Conservation (phyloP, 495 filamentous ascomycete species). For the Rostrohypoxylon terebratum region DNA sequence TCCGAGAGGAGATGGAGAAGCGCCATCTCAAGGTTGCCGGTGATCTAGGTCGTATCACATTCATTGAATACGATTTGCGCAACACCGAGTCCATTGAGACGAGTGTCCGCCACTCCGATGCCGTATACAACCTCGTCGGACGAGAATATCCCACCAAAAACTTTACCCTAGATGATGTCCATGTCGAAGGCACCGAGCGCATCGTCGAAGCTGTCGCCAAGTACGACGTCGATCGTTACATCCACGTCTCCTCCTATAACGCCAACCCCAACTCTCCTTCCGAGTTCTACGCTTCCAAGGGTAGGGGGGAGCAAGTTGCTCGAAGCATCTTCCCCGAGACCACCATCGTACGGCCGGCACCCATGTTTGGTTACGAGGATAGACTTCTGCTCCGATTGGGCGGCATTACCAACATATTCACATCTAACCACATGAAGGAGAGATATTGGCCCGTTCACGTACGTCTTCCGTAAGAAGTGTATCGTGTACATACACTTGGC, state of each 20-base stretch:
- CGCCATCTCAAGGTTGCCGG: conserved; percentile 94
- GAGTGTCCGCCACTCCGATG: conserved; percentile 94
- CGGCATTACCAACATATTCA: conserved; percentile 80
- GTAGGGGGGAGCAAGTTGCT: conserved; percentile 81
- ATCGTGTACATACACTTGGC: neutral
- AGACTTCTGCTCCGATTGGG: conserved; percentile 89
- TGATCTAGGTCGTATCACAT: conserved; percentile 89
- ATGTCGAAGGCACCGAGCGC: conserved; percentile 93
- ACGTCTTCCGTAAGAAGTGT: conserved; percentile 53
- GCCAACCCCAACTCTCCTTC: conserved; percentile 83
- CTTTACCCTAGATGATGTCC: conserved; percentile 90
- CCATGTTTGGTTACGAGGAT: conserved; percentile 95
- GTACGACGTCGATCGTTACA: conserved; percentile 97
- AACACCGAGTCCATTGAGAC: conserved; percentile 98
- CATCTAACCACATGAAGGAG: conserved; percentile 92
- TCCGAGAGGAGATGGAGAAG: conserved; percentile 97
- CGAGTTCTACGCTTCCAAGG: conserved; percentile 92
- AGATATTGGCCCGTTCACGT: conserved; percentile 92
- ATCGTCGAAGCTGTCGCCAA: conserved; percentile 97
- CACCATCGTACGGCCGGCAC: conserved; percentile 94
- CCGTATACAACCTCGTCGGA: conserved; percentile 96
- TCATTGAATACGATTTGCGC: conserved; percentile 93
- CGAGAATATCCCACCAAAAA: conserved; percentile 98
- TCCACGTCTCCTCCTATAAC: conserved; percentile 97
- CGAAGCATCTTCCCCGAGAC: conserved; percentile 96